Evolutionary conservation across 2,329 filamentous ascomycete genomes (phyloP).

Genomic region (Fusarium sp.): DNA sequence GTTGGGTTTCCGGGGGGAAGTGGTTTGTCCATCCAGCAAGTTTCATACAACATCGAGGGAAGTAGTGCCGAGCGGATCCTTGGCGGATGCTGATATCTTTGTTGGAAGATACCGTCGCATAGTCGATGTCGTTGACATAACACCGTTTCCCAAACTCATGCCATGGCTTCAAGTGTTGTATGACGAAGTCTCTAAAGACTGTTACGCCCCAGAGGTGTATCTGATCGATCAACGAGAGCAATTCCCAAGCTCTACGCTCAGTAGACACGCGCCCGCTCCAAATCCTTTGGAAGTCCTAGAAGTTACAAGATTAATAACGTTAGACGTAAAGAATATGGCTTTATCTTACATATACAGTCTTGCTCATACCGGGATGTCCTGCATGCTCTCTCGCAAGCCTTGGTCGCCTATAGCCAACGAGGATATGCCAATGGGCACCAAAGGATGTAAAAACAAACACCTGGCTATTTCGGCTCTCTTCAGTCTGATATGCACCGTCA

Average conservation of each 20-base stretch:
- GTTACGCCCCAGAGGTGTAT: conserved; percentile 3
- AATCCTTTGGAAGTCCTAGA: not conserved
- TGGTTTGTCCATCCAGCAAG: not conserved
- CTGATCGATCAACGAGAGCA: conserved; percentile 3
- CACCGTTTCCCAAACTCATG: not conserved
- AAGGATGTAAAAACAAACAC: conserved; percentile 9
- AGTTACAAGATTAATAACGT: not conserved
- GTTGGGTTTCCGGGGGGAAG: not conserved
- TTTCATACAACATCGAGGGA: not conserved
- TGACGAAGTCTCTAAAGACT: not conserved
- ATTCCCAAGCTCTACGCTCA: not conserved
- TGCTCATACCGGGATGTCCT: not conserved
- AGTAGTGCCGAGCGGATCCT: not conserved
- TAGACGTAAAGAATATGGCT: not conserved
- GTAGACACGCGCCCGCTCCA: not conserved
- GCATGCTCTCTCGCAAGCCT: not conserved
- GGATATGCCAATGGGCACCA: conserved; percentile 6
- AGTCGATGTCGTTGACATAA: not conserved
- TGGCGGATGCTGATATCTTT: not conserved
- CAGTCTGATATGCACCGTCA: not conserved
- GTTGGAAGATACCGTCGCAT: not conserved
- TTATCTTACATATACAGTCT: not conserved
- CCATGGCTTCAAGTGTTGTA: not conserved
- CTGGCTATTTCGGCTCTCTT: not conserved
- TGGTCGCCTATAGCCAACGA: not conserved